A percentile compares a stretch with the other conserved stretches of the same genome.
Evolutionary conservation across 1,284 basidiomycete genomes (phyloP).

Genomic region (Phylloporus sp.): DNA sequence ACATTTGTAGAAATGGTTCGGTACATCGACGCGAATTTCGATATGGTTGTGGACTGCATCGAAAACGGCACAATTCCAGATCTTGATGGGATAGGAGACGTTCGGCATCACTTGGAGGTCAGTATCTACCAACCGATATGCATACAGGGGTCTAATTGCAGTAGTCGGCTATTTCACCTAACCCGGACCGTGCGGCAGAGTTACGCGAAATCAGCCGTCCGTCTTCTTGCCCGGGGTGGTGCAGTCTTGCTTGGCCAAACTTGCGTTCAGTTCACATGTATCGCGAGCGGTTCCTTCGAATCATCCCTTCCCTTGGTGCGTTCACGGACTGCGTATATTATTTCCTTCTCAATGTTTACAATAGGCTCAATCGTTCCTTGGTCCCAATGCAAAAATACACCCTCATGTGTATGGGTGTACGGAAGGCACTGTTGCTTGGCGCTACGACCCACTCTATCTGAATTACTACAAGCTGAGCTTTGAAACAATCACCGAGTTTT

Average conservation of each 20-base stretch:
- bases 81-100: slow-evolving; percentile 13
- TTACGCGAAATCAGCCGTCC: not conserved
- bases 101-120: slow-evolving; percentile 17
- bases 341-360: not conserved
- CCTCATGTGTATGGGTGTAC: not conserved
- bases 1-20: slow-evolving; percentile 15
- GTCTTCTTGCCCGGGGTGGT: not conserved
- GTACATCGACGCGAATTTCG: slow-evolving; percentile 22
- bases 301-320: no score
- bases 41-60: slow-evolving; percentile 15
- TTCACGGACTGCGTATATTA: not conserved
- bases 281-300: not conserved
- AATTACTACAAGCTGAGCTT: not conserved
- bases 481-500: not conserved
- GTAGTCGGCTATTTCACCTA: not conserved
- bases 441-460: not conserved
- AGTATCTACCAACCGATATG: not conserved
- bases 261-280: not conserved
- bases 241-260: not conserved
- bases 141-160: not conserved
- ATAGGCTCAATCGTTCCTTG: not conserved
- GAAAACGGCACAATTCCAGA: slow-evolving; percentile 15
- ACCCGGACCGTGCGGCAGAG: not conserved
- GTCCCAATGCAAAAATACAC: not conserved
- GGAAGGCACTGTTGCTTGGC: not conserved